These are phyloP conservation scores for Trametes versicolor DNA, from an alignment of 1,284 basidiomycete genomes.

Conservation along the genomic window DNA sequence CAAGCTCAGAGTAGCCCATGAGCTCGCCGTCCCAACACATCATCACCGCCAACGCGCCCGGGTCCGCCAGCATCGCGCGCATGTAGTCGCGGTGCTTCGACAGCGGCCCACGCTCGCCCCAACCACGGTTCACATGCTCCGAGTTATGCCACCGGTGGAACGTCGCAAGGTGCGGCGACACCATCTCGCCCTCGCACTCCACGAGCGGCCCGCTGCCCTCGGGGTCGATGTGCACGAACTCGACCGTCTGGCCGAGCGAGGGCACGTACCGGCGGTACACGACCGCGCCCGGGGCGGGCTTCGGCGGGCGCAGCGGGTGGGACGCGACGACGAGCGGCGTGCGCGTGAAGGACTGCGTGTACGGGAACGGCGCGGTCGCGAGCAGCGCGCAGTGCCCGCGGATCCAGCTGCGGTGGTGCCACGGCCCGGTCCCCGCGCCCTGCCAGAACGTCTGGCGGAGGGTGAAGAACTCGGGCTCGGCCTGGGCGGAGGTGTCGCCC, in stretches of 20 bases:
- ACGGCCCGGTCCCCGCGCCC: conserved; percentile 56
- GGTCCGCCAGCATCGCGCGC: conserved; percentile 50
- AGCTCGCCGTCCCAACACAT: conserved; percentile 62
- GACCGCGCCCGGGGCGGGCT: conserved; percentile 55
- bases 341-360: conserved; percentile 56
- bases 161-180: conserved; percentile 53
- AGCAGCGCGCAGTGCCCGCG: conserved; percentile 39
- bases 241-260: conserved; percentile 53
- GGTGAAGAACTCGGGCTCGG: conserved; percentile 50
- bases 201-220: conserved; percentile 41
- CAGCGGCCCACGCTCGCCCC: conserved; percentile 59
- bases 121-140: conserved; percentile 57
- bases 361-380: conserved; percentile 49
- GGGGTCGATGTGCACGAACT: conserved; percentile 56
- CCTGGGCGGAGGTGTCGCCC: conserved; percentile 25
- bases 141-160: conserved; percentile 65
- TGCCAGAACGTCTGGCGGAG: conserved; percentile 62
- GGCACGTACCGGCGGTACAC: conserved; percentile 61
- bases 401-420: conserved; percentile 54
- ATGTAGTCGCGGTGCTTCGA: conserved; percentile 60
- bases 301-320: conserved; percentile 64
- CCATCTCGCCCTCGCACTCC: conserved; percentile 30
- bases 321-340: conserved; percentile 56
- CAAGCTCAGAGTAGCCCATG: conserved; percentile 63
- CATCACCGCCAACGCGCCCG: conserved; percentile 56